Base-by-base conservation (phyloP, 1,139 yeast genomes). In the Geotrichum citri-aurantii region DNA sequence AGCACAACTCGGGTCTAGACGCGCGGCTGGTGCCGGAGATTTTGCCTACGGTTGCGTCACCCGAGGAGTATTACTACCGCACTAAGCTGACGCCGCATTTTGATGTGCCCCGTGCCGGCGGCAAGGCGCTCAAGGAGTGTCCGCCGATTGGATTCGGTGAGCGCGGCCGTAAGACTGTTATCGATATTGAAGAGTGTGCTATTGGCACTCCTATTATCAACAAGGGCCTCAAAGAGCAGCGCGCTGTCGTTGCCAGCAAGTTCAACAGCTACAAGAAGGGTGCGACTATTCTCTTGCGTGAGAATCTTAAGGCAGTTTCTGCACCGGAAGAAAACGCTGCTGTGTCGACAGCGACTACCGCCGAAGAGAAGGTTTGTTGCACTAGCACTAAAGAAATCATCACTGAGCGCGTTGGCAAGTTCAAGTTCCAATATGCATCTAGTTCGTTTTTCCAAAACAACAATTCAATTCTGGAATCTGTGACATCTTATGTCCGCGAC, bases 21-120 rank as follows among this genome's bases (percentile, higher is more conserved):
- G 69, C 73, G 11, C 71, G 71, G 0, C 69, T 76, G 52, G 70
- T 87, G 27, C 97, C 97, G 0, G 75, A 69, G 10, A 77, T 93
- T 37, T 79, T 79, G 11, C 73, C 77, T 2, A 92, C 98, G 0
- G 84, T 88, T 52, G 83, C 87, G 3, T 88, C 96, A 2, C 99
- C 99, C 3, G 74, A 83, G 61, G 80, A 85, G 65, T 88, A 81
- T 69, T 78, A 79, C 51, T 93, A 93, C 73, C 78, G 99, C 70
- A 93, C 99, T 0, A 93, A 93, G 69, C 79, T 93, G 56, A 93
- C 99, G 0, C 99, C 99, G 3, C 99, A 93, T 75, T 93, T 92
- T 73, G 93, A 90, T 69, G 76, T 90, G 49, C 95, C 96, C n/a
- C 77, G 81, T 64, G 77, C 76, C 56, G 71, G 71, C 47, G 60